Percentiles rank a stretch among this genome's conserved stretches.
Evolutionary conservation across 2,329 filamentous ascomycete species (phyloP).

Genomic region (Apiospora koreana): DNA sequence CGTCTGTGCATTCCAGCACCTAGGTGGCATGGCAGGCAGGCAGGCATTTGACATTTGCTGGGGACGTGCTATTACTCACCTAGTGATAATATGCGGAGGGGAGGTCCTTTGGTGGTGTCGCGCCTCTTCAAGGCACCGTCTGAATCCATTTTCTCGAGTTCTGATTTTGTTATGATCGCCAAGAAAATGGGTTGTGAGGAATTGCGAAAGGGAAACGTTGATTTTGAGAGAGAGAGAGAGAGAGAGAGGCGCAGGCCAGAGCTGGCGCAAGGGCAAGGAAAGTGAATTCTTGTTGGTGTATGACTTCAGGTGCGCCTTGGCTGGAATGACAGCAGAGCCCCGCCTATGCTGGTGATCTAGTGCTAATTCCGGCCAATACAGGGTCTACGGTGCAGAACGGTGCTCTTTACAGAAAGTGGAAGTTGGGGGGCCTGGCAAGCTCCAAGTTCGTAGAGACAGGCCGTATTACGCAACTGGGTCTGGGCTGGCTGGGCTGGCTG

Average conservation of each 20-base stretch:
- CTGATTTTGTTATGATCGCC: background rate
- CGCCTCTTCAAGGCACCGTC: constrained; percentile 69
- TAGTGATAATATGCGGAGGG: constrained; percentile 86
- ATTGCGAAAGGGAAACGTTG: background rate
- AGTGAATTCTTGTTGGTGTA: background rate
- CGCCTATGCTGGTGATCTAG: constrained; percentile 1
- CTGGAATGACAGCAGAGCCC: constrained; percentile 8
- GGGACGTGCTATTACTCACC: constrained; percentile 54
- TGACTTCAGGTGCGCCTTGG: constrained; percentile 1
- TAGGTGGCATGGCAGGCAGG: constrained; percentile 3
- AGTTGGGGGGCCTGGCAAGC: background rate
- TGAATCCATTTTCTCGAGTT: constrained; percentile 46
- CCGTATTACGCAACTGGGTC: constrained; percentile 2
- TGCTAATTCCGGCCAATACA: constrained; percentile 6
- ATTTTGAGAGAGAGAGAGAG: background rate
- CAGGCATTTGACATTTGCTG: too few species aligned
- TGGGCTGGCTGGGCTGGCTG: too few species aligned
- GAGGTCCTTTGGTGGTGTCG: constrained; percentile 94
- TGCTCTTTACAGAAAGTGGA: constrained; percentile 3
- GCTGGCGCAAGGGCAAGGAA: background rate
- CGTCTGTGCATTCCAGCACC: background rate
- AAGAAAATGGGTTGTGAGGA: background rate
- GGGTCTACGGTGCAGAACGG: too few species aligned
- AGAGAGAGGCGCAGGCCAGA: background rate
- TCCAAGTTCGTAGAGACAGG: too few species aligned